These are phyloP conservation scores for Trichophyton benhamiae DNA, from an alignment of 2,329 filamentous ascomycete genomes.

Conservation along the genomic window DNA sequence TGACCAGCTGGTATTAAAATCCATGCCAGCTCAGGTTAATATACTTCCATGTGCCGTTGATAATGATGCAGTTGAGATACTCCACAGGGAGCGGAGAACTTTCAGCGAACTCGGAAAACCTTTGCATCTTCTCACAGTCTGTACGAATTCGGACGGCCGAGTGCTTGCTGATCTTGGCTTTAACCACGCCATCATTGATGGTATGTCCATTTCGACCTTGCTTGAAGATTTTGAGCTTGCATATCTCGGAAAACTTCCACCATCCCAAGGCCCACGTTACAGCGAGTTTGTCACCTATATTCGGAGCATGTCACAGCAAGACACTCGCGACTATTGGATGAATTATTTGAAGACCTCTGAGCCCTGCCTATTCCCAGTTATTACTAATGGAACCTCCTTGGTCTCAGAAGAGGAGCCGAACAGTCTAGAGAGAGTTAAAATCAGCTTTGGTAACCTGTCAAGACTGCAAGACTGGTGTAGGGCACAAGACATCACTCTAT, in stretches of 20 bases:
- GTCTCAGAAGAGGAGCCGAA: constrained; percentile 15
- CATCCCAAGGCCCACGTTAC: constrained; percentile 24
- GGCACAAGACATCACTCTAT: constrained; percentile 28
- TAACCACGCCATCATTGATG: constrained; percentile 36
- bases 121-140: constrained; percentile 28
- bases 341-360: constrained; percentile 27
- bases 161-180: constrained; percentile 30
- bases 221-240: constrained; percentile 28
- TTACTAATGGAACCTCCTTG: constrained; percentile 14
- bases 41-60: background rate
- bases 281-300: constrained; percentile 26
- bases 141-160: constrained; percentile 19
- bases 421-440: constrained; percentile 12
- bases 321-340: constrained; percentile 31
- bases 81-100: background rate
- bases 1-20: constrained; percentile 10
- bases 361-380: constrained; percentile 30
- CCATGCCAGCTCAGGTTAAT: background rate
- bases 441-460: constrained; percentile 3
- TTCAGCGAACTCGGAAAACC: constrained; percentile 14
- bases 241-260: constrained; percentile 23
- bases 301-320: constrained; percentile 18
- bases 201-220: constrained; percentile 31
- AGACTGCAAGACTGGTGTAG: constrained; percentile 20
- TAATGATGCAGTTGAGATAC: background rate